Evolutionary conservation across 108 stramenopile genomes (phyloP).

Genomic region (Skeletonema menzelii): DNA sequence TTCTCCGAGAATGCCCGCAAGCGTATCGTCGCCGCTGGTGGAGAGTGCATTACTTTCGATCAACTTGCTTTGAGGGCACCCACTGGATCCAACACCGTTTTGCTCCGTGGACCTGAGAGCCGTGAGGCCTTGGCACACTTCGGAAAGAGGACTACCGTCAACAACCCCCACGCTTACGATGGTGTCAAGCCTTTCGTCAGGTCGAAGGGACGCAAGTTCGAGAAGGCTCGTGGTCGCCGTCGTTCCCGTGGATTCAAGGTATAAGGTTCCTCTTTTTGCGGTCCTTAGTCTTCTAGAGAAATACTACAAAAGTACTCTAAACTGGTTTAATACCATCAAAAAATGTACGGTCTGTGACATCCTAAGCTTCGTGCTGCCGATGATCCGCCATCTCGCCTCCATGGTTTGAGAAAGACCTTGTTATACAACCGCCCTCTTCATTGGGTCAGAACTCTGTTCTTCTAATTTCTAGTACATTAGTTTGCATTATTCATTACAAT

Average conservation of each 20-base stretch:
- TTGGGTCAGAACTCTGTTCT: constrained; percentile 12
- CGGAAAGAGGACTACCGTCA: constrained; percentile 91
- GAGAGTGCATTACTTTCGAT: constrained; percentile 99
- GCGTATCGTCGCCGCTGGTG: constrained; percentile 97
- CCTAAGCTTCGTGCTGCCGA: constrained; percentile 54
- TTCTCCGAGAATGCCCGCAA: constrained; percentile 98
- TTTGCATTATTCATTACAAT: background rate
- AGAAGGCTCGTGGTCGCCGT: constrained; percentile 99
- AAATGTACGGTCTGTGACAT: constrained; percentile 41
- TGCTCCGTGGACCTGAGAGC: constrained; percentile 98
- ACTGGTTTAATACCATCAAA: background rate
- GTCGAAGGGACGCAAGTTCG: constrained; percentile 99
- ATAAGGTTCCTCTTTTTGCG: constrained; percentile 47
- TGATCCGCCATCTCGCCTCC: constrained; percentile 38
- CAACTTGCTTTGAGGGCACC: constrained; percentile 97
- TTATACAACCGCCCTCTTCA: constrained; percentile 31
- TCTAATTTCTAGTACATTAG: constrained; percentile 10
- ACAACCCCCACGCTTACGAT: constrained; percentile 91
- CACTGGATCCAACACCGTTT: constrained; percentile 95
- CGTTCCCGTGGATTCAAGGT: constrained; percentile 97
- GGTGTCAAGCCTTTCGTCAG: constrained; percentile 98
- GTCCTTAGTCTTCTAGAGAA: background rate
- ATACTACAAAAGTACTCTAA: constrained; percentile 10
- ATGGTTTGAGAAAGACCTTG: constrained; percentile 31
- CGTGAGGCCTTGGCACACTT: constrained; percentile 97